phyloP scores from a whole-genome alignment of 2,329 filamentous ascomycete genomes.

The Fusarium sp. region DNA sequence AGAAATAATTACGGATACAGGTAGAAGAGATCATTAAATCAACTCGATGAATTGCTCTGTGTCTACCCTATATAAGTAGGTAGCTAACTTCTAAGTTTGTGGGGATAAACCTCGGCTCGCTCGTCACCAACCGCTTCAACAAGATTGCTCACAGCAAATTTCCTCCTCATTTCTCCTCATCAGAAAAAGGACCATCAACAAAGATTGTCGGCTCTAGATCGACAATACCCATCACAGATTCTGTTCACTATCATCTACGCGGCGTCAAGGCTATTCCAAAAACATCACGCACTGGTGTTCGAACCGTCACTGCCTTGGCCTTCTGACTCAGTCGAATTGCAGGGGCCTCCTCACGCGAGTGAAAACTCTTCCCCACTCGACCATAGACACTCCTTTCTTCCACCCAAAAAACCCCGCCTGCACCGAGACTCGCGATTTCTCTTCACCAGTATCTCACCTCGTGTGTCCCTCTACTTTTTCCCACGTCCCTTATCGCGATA shows the following conservation, averaged over 20 bases:
- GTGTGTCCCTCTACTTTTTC: neutral
- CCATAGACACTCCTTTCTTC: slow-evolving; percentile 34
- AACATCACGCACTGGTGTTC: slow-evolving; percentile 34
- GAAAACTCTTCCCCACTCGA: slow-evolving; percentile 45
- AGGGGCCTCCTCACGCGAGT: slow-evolving; percentile 10
- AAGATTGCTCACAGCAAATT: neutral
- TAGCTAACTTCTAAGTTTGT: neutral
- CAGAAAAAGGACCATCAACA: neutral
- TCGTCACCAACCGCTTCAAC: neutral
- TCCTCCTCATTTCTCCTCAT: neutral
- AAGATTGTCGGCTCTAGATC: neutral
- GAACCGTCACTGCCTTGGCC: slow-evolving; percentile 38
- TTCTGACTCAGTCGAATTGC: slow-evolving; percentile 29
- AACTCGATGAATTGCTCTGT: neutral
- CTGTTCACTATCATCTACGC: neutral
- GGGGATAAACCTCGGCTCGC: neutral
- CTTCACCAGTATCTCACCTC: slow-evolving; percentile 35
- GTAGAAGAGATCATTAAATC: too few species aligned
- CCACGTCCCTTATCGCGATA: slow-evolving; percentile 26
- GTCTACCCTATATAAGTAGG: neutral
- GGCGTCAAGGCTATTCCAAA: neutral
- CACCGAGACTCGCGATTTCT: slow-evolving; percentile 36
- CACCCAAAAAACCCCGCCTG: slow-evolving; percentile 36
- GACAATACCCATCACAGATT: too few species aligned
- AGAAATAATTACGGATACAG: too few species aligned